These are phyloP conservation scores for Arachis hypogaea DNA, from an alignment of 306 rosid genomes.

Conservation along the genomic window DNA sequence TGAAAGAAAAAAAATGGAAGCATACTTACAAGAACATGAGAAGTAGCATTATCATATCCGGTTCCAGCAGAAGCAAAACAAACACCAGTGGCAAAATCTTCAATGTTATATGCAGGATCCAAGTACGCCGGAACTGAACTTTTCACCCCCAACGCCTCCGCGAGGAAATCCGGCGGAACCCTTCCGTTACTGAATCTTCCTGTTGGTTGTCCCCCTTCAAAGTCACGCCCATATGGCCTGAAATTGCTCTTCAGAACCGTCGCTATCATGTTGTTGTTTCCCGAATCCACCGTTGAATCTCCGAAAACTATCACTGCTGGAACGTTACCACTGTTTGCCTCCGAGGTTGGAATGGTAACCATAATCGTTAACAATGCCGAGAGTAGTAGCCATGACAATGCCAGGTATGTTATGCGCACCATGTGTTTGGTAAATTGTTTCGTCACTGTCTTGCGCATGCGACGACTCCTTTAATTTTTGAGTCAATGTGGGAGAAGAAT, in stretches of 20 bases:
- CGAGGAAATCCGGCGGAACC: constrained; percentile 73
- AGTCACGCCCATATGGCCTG: constrained; percentile 84
- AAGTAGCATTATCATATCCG: constrained; percentile 65
- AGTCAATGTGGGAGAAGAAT: no score
- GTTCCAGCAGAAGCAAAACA: constrained; percentile 89
- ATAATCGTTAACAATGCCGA: no score
- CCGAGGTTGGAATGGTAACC: not conserved
- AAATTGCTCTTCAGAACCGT: constrained; percentile 82
- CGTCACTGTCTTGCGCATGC: no score
- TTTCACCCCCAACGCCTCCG: constrained; percentile 68
- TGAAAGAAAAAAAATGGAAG: no score
- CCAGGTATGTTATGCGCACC: no score
- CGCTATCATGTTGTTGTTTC: constrained; percentile 74
- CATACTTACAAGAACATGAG: constrained; percentile 67
- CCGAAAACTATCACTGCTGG: constrained; percentile 66
- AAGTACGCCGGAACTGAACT: constrained; percentile 70
- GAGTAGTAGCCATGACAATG: no score
- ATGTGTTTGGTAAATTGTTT: no score
- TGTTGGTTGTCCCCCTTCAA: constrained; percentile 65
- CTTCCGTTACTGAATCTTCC: constrained; percentile 86
- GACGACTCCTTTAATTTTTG: no score
- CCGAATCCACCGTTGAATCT: constrained; percentile 87
- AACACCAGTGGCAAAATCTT: constrained; percentile 79
- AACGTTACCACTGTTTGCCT: not conserved
- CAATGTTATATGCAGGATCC: constrained; percentile 68